These are phyloP conservation scores for Anthracocystis setariae DNA, from an alignment of 1,284 basidiomycete genomes.

Conservation along the genomic window DNA sequence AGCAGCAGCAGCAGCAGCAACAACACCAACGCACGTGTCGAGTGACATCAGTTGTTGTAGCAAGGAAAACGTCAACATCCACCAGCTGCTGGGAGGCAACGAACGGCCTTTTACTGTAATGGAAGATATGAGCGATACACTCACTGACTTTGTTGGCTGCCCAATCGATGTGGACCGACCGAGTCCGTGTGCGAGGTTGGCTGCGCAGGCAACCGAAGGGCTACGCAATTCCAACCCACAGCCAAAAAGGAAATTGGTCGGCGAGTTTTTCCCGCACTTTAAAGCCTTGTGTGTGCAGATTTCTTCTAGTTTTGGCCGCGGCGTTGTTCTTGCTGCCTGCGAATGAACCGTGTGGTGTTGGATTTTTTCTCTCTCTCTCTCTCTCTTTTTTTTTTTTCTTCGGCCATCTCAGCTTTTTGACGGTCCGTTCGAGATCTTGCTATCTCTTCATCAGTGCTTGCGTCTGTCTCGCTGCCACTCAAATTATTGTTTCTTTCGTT, in stretches of 20 bases:
- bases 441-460: slow-evolving; percentile 27
- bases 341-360: too few relatives aligned
- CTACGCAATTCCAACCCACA: neutral
- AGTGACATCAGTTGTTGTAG: too few relatives aligned
- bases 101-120: neutral
- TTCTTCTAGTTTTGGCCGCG: slow-evolving; percentile 1
- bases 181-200: neutral
- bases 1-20: too few relatives aligned
- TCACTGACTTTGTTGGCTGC: neutral
- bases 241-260: slow-evolving; percentile 1
- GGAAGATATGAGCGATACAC: neutral
- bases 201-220: neutral
- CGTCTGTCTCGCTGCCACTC: neutral
- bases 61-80: too few relatives aligned
- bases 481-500: neutral
- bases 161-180: neutral
- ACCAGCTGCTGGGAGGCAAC: too few relatives aligned
- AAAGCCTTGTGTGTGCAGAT: neutral
- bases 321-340: neutral
- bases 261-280: slow-evolving; percentile 6
- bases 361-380: too few relatives aligned
- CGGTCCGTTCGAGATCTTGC: slow-evolving; percentile 26
- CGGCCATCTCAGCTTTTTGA: neutral
- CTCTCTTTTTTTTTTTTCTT: slow-evolving; percentile 7
- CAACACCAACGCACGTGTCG: too few relatives aligned